These are phyloP conservation scores for Abortiporus biennis DNA, from an alignment of 1,284 basidiomycete genomes.

Conservation along the genomic window DNA sequence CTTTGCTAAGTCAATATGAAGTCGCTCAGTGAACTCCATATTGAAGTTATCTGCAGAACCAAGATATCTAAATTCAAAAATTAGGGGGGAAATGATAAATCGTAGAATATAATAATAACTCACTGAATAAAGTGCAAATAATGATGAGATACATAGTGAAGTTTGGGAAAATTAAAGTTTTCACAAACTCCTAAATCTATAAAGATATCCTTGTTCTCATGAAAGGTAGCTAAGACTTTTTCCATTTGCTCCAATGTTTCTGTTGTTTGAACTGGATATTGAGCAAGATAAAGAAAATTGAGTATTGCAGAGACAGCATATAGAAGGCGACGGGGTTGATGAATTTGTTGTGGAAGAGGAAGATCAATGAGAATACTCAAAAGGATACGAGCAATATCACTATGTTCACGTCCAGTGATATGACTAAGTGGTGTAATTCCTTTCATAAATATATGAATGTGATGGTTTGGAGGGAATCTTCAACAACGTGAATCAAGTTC, in stretches of 20 bases:
- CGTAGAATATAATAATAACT: no score
- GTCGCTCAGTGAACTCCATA: slow-evolving; percentile 18
- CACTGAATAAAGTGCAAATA: slow-evolving; percentile 14
- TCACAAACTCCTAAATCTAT: slow-evolving; percentile 18
- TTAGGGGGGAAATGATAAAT: no score
- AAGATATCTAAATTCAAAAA: no score
- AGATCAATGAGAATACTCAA: slow-evolving; percentile 15
- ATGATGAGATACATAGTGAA: slow-evolving; percentile 19
- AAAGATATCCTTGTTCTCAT: slow-evolving; percentile 23
- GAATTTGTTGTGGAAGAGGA: slow-evolving; percentile 4
- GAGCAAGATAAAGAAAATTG: slow-evolving; percentile 20
- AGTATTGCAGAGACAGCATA: slow-evolving; percentile 16
- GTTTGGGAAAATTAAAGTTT: slow-evolving; percentile 23
- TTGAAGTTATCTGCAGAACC: slow-evolving; percentile 21
- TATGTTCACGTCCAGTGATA: slow-evolving; percentile 17
- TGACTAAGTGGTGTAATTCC: slow-evolving; percentile 25
- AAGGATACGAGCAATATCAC: slow-evolving; percentile 15
- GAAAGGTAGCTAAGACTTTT: slow-evolving; percentile 19
- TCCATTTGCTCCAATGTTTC: slow-evolving; percentile 17
- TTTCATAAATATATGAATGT: slow-evolving; percentile 30
- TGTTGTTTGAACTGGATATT: slow-evolving; percentile 20
- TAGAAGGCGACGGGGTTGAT: neutral
- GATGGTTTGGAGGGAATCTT: slow-evolving; percentile 28
- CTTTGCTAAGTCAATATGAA: slow-evolving; percentile 17
- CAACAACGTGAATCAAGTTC: slow-evolving; percentile 30